phyloP scores from a whole-genome alignment of 2,329 filamentous ascomycete genomes.

The Teratosphaeria gauchensis region DNA sequence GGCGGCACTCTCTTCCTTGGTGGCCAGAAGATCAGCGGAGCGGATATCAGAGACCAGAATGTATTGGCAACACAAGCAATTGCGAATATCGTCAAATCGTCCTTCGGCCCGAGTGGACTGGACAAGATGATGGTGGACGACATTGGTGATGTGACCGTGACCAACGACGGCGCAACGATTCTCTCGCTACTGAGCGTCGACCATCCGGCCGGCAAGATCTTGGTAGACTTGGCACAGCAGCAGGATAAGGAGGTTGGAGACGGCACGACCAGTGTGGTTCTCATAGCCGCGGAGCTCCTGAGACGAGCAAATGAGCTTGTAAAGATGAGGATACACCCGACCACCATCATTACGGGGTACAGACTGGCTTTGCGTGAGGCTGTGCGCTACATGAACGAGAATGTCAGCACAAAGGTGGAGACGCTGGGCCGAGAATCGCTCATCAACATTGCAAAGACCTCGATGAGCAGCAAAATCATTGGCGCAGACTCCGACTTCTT shows the following conservation, averaged over 20 bases:
- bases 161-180: conserved; percentile 97
- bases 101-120: conserved; percentile 89
- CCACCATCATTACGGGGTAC: conserved; percentile 98
- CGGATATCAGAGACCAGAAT: conserved; percentile 96
- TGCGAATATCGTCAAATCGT: conserved; percentile 97
- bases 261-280: conserved; percentile 93
- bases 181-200: conserved; percentile 91
- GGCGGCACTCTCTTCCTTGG: conserved; percentile 91
- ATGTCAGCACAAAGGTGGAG: conserved; percentile 93
- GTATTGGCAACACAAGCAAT: conserved; percentile 94
- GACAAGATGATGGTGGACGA: conserved; percentile 99
- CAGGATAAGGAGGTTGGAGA: conserved; percentile 99
- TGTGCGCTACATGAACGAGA: conserved; percentile 98
- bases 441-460: conserved; percentile 92
- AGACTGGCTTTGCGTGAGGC: conserved; percentile 89
- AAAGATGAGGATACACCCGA: conserved; percentile 99
- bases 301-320: conserved; percentile 93
- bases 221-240: conserved; percentile 94
- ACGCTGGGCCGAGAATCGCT: conserved; percentile 81
- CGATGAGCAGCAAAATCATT: conserved; percentile 99
- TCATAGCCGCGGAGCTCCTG: conserved; percentile 92
- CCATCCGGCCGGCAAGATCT: conserved; percentile 94
- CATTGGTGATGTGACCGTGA: conserved; percentile 97
- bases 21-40: conserved; percentile 91
- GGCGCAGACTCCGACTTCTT: conserved; percentile 95